phyloP scores from a whole-genome alignment of 805 yeast species.

The Saccharomycopsis fermentans region DNA sequence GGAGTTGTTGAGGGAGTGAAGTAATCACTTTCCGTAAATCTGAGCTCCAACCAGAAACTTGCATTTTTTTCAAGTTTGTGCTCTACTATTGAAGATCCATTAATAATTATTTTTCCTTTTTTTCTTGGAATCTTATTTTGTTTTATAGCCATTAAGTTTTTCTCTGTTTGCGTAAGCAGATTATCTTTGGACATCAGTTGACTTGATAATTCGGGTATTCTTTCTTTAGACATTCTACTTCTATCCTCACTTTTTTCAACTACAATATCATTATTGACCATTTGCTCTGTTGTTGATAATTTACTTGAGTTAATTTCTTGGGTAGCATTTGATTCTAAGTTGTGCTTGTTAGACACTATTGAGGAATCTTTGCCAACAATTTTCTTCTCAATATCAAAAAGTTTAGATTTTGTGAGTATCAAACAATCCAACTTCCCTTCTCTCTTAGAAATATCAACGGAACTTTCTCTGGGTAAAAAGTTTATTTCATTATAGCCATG shows the following conservation, averaged over 20 bases:
- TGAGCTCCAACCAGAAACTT: slow-evolving; percentile 3
- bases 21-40: slow-evolving; percentile 10
- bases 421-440: not conserved
- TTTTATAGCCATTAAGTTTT: not conserved
- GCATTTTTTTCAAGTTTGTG: not conserved
- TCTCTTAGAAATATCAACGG: slow-evolving; percentile 6
- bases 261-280: too few relatives aligned
- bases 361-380: not conserved
- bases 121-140: not conserved
- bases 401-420: not conserved
- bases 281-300: too few relatives aligned
- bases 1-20: slow-evolving; percentile 8
- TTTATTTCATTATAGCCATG: slow-evolving; percentile 5
- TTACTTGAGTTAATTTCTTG: not conserved
- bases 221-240: too few relatives aligned
- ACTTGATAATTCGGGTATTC: too few relatives aligned
- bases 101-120: not conserved
- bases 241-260: too few relatives aligned
- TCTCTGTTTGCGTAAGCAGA: too few relatives aligned
- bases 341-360: not conserved
- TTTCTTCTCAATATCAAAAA: not conserved
- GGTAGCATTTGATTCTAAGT: not conserved
- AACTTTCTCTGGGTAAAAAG: slow-evolving; percentile 11
- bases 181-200: not conserved
- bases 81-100: not conserved